phyloP scores from a whole-genome alignment of 2,329 filamentous ascomycete species.

The Penicillium vulpinum region DNA sequence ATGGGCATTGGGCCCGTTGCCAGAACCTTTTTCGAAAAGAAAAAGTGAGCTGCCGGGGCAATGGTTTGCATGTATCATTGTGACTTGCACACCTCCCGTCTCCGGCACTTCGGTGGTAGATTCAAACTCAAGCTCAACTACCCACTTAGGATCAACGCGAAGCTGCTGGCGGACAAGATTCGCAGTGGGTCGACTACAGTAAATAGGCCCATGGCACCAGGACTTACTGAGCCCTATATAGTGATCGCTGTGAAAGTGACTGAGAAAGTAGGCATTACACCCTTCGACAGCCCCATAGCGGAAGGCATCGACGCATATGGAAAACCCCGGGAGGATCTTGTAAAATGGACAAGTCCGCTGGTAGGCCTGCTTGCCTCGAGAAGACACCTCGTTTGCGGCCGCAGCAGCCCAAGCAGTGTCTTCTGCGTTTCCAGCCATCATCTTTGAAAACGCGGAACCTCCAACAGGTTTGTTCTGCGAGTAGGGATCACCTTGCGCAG shows the following conservation, averaged over 20 bases:
- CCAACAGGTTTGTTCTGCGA: slow-evolving; percentile 45
- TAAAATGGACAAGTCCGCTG: slow-evolving; percentile 95
- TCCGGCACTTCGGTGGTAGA: slow-evolving; percentile 73
- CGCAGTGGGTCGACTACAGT: slow-evolving; percentile 89
- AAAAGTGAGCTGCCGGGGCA: slow-evolving; percentile 94
- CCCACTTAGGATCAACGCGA: slow-evolving; percentile 79
- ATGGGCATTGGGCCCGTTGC: slow-evolving; percentile 59
- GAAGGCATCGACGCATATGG: slow-evolving; percentile 93
- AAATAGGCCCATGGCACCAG: slow-evolving; percentile 93
- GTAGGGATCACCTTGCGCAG: slow-evolving; percentile 80
- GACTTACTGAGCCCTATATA: slow-evolving; percentile 86
- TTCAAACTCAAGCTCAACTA: slow-evolving; percentile 85
- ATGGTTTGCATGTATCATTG: slow-evolving; percentile 95
- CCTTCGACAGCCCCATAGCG: slow-evolving; percentile 91
- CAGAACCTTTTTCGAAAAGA: slow-evolving; percentile 77
- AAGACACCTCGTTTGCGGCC: slow-evolving; percentile 73
- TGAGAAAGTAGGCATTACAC: slow-evolving; percentile 92
- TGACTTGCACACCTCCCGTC: slow-evolving; percentile 80
- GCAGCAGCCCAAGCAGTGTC: slow-evolving; percentile 86
- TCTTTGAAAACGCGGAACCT: slow-evolving; percentile 79
- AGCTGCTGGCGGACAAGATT: slow-evolving; percentile 87
- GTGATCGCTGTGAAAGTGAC: slow-evolving; percentile 97
- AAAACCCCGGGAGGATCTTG: slow-evolving; percentile 93
- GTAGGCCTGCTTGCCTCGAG: slow-evolving; percentile 81
- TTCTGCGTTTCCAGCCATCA: slow-evolving; percentile 92